phyloP scores from a whole-genome alignment of 306 rosid genomes.

The Dicorynia guianensis region DNA sequence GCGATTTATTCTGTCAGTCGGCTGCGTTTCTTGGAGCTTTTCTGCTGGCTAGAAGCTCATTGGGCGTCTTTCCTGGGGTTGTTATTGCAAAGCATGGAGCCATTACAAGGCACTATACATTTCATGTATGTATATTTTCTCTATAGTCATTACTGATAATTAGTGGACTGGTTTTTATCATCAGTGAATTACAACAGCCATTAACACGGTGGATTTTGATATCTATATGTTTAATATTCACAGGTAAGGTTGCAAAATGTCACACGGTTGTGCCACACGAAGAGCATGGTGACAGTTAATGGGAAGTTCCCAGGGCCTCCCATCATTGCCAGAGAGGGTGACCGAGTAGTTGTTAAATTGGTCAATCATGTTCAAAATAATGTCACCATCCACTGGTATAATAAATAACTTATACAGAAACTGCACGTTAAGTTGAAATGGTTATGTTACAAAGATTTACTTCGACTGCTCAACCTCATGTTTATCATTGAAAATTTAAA shows the following conservation, averaged over 20 bases:
- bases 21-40: conserved; percentile 31
- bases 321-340: conserved; percentile 45
- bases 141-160: not conserved
- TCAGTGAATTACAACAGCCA: not conserved
- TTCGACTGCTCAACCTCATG: not conserved
- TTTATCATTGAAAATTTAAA: not conserved
- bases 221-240: not conserved
- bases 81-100: conserved; percentile 35
- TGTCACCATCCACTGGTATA: conserved; percentile 45
- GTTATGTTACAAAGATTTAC: not conserved
- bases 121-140: conserved; percentile 19
- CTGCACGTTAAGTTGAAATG: not conserved
- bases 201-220: not conserved
- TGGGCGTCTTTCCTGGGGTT: conserved; percentile 23
- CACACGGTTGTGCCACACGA: conserved; percentile 46
- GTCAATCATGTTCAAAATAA: conserved; percentile 41
- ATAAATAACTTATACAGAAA: not conserved
- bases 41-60: conserved; percentile 24
- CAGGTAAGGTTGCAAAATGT: conserved; percentile 44
- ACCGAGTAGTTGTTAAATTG: conserved; percentile 33
- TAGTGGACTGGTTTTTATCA: too few relatives aligned
- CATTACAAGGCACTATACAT: conserved; percentile 37
- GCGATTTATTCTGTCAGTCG: conserved; percentile 2
- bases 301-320: conserved; percentile 46
- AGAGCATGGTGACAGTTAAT: conserved; percentile 42